Conservation (phyloP, 1,139 yeast genomes). For the Suhomyces anneliseae region DNA sequence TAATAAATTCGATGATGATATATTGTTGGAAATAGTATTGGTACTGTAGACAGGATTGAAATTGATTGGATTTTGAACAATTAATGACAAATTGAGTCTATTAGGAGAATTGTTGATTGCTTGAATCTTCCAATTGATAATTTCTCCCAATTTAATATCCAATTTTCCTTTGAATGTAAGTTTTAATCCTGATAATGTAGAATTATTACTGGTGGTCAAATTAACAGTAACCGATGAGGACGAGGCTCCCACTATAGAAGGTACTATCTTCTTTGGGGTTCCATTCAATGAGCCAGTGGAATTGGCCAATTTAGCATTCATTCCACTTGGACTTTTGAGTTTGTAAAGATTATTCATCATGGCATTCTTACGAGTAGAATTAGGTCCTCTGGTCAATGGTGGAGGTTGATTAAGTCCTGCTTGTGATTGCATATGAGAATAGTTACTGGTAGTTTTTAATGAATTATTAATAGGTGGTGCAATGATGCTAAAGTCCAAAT, state of each 20-base stretch:
- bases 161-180: slow-evolving; percentile 67
- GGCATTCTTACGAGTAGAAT: slow-evolving; percentile 20
- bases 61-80: slow-evolving; percentile 32
- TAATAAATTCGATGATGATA: slow-evolving; percentile 20
- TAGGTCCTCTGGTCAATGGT: slow-evolving; percentile 3
- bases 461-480: slow-evolving; percentile 49
- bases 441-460: slow-evolving; percentile 27
- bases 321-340: slow-evolving; percentile 14
- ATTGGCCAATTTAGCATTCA: slow-evolving; percentile 1
- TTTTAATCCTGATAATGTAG: slow-evolving; percentile 49
- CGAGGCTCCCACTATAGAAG: slow-evolving; percentile 19
- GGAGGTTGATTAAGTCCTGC: slow-evolving; percentile 6
- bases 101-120: slow-evolving; percentile 59
- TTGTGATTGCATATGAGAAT: slow-evolving; percentile 27
- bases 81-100: slow-evolving; percentile 46
- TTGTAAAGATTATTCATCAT: slow-evolving; percentile 20
- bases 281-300: slow-evolving; percentile 7
- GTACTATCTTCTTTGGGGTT: slow-evolving; percentile 6
- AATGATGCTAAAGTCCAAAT: slow-evolving; percentile 53
- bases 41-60: slow-evolving; percentile 20
- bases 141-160: slow-evolving; percentile 58
- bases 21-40: slow-evolving; percentile 11
- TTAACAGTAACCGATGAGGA: slow-evolving; percentile 48
- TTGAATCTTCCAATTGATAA: slow-evolving; percentile 64
- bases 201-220: slow-evolving; percentile 31